Evolutionary conservation across 2,329 filamentous ascomycete species (phyloP), one percentile per base, ranked within the genome.

Genomic region (Botrytis fabae): DNA sequence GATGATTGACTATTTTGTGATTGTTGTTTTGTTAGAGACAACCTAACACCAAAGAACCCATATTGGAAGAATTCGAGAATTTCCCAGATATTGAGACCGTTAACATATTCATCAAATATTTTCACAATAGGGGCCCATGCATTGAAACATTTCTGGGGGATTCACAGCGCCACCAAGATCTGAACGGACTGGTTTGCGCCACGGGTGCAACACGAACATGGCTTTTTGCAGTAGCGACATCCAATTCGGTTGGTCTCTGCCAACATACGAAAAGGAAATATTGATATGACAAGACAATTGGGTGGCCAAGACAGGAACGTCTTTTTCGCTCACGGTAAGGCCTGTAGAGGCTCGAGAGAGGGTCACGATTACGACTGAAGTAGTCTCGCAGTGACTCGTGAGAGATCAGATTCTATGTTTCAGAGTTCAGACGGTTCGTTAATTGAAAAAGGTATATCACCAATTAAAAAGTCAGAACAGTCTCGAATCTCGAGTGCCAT

Each of bases 101-200:
- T 66, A 20, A 40, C 46, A 54, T 48, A 10, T 42, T 64, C 48
- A 70, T 51, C 28, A 64, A 40, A 51, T 12, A 51, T 61, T 69
- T 44, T 25, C 63, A 40, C 38, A 60, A 40, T 48, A 38, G 51
- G 48, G 62, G 51, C 63, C 70, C 48, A 42, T 72, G 70, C 32
- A 18, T 42, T 51, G 63, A 69, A 72, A 69, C 63, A 60, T 68
- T 40, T 59, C 54, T 42, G 22, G 54, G 22, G 63, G 42, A 66
- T 72, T 69, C 63, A 57, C 42, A 44, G 60, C 38, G 63, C 61
- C 44, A 25, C 18, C 38, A 65, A 71, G n/a, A 62, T 40, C 42
- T 32, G 51, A 70, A 38, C 42, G 40, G 44, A 69, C 66, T 69
- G 22, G n/a, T 25, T 71, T 64, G 57, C 44, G 42, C 69, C 69